Conservation (phyloP, 2,329 filamentous ascomycete genomes). For the Calonectria honghensis region DNA sequence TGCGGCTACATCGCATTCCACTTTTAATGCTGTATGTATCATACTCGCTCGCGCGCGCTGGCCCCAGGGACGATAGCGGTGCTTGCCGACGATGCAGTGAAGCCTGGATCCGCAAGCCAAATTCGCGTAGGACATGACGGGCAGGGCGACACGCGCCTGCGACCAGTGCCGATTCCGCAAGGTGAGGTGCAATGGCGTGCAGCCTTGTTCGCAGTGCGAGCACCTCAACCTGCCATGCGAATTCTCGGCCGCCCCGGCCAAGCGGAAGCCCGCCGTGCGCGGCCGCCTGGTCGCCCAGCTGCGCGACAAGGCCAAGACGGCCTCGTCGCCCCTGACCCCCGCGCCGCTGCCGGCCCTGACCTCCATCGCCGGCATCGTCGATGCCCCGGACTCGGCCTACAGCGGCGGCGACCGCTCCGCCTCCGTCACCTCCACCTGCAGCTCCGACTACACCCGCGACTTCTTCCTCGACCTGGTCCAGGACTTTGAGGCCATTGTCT, state of each 20-base stretch:
- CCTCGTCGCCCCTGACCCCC: conserved; percentile 38
- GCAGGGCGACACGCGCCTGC: conserved; percentile 57
- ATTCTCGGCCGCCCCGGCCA: conserved; percentile 58
- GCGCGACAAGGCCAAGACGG: conserved; percentile 52
- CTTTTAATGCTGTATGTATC: conserved; percentile 20
- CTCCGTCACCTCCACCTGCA: conserved; percentile 36
- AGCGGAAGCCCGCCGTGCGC: conserved; percentile 60
- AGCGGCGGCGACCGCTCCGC: conserved; percentile 26
- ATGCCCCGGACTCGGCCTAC: conserved; percentile 22
- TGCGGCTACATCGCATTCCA: conserved; percentile 30
- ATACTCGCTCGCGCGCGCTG: background rate
- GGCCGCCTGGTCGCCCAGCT: conserved; percentile 61
- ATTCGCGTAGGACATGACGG: conserved; percentile 30
- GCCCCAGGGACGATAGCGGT: background rate
- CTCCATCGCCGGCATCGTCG: conserved; percentile 49
- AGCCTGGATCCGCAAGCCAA: background rate
- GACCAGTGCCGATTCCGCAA: conserved; percentile 63
- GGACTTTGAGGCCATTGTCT: conserved; percentile 60
- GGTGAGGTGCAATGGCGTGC: conserved; percentile 60
- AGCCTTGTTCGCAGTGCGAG: conserved; percentile 61
- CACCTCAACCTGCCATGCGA: conserved; percentile 60
- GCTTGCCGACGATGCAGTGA: background rate
- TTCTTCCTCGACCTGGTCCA: conserved; percentile 60
- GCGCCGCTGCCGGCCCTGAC: conserved; percentile 19
- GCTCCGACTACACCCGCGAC: conserved; percentile 52